Base-by-base conservation (phyloP, 345 rosid species). In the Kandelia obovata region DNA sequence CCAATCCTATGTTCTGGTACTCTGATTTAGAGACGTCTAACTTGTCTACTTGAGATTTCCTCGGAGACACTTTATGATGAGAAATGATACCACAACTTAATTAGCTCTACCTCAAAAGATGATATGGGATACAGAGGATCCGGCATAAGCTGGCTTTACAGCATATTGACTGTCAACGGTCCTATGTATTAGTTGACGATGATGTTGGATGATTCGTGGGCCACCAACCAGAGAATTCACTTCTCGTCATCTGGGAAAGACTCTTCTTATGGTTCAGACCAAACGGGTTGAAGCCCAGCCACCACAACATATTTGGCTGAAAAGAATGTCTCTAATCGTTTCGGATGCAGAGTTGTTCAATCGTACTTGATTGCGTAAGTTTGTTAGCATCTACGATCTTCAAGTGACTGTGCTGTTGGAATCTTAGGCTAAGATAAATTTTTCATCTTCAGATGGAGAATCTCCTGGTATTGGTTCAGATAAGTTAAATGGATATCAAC, bases 401-500 rank as follows among this genome's bases (percentile, higher is more conserved):
- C 53, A 3, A 51, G 31, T 49, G 39, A 32, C 30, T n/a, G 21
- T 65, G 57, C 31, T 39, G 39, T 7, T 64, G 19, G 20, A 32
- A 32, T 30, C 49, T 8, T 27, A 30, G 26, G 30, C 51, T 49
- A 37, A 27, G 66, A 1, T 4, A 49, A 27, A 28, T 3, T 32
- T 5, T 32, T 32, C 35, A 32, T 32, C 35, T 32, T 5, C 35
- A 32, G 35, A 34, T 34, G 87, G 88, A 69, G 71, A 70, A 37
- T 81, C 63, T 60, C 68, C 77, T 51, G 27, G 25, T 63, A 32
- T 66, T 21, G 67, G 71, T 59, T 68, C 66, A 39, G 63, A 79
- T 32, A 58, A 61, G 30, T 61, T 67, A 58, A 83, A 64, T 52
- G 86, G 81, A 77, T 67, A 75, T 74, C 74, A 71, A 25, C 70